These are phyloP conservation scores for Ormosia emarginata DNA, from an alignment of 306 rosid genomes.

Conservation along the genomic window DNA sequence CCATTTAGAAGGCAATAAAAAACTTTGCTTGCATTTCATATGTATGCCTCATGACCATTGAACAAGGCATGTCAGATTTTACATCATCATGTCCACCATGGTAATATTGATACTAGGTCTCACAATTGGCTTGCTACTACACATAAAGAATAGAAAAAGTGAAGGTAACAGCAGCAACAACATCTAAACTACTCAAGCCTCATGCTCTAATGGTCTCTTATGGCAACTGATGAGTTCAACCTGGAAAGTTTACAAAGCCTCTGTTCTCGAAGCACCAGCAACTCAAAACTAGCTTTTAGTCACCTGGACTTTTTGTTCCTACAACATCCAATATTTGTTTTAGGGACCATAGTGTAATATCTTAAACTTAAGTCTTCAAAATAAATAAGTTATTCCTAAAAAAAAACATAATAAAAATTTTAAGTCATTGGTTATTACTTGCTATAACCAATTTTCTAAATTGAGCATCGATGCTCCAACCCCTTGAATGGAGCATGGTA, in stretches of 20 bases:
- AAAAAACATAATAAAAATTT: too few species aligned
- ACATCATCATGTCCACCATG: slow-evolving; percentile 14
- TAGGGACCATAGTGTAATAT: too few species aligned
- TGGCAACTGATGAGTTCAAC: slow-evolving; percentile 57
- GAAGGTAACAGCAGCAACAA: background rate
- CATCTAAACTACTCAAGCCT: slow-evolving; percentile 16
- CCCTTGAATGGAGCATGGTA: too few species aligned
- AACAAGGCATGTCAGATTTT: slow-evolving; percentile 20
- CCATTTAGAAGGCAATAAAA: slow-evolving; percentile 61
- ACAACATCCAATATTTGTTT: too few species aligned
- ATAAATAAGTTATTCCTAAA: too few species aligned
- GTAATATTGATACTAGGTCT: slow-evolving; percentile 30
- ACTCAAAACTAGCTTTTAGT: too few species aligned
- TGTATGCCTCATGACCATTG: slow-evolving; percentile 24
- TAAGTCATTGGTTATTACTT: too few species aligned
- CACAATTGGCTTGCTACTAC: slow-evolving; percentile 26
- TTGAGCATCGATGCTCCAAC: too few species aligned
- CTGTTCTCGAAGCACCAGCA: too few species aligned
- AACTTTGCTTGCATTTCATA: slow-evolving; percentile 39
- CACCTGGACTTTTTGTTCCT: too few species aligned
- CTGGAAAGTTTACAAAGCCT: slow-evolving; percentile 17
- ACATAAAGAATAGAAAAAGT: slow-evolving; percentile 27
- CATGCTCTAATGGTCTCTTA: slow-evolving; percentile 49
- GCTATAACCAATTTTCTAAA: too few species aligned
- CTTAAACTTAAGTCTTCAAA: too few species aligned